Base-by-base conservation (phyloP, 1,284 basidiomycete species). In the Malassezia restricta region DNA sequence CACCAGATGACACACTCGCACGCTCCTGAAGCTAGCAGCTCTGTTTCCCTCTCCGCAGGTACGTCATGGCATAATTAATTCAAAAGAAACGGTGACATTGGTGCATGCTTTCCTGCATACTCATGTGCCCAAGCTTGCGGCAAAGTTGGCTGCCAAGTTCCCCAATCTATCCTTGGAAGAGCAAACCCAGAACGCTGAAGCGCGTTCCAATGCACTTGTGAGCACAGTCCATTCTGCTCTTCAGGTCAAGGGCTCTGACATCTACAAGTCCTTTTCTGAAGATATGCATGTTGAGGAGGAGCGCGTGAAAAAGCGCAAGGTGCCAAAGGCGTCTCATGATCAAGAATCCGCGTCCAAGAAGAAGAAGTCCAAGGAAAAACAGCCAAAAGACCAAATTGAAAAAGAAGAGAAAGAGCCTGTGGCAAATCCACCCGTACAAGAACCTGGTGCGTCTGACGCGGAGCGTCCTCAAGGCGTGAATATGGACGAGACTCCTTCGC, bases 81-180 rank as follows among this genome's bases (percentile, higher is more conserved):
- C 39, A 6, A 46, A n/a, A 53, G 51, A 54, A 9, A 27, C 47
- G 15, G 40, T 49, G 15, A 28, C 20, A 17, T 15, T 50, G 3
- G 44, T 55, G 4, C 47, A 55, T 38, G 43, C 53, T 5, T 55
- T 55, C 28, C 30, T 55, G 15, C 29, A 42, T 14, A 48, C 20
- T 11, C 53, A 55, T 38, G 42, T 38, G 5, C 38, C 47, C 11
- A 55, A 55, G 33, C 43, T 55, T 7, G 53, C 53, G 3, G 24
- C 47, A 8, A 55, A 55, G 31, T 35, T 55, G 6, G 53, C 53
- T 2, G 31, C 48, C 5, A 40, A 42, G n/a, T 55, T 45, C 40
- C 47, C 48, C 5, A 43, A 49, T 20, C 28, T 49, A 11, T 8
- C 11, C 8, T 41, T 55, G 15, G 33, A 30, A 9, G 29, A 49